Conservation (phyloP, 2,329 filamentous ascomycete species). For the Didymella keratinophila region DNA sequence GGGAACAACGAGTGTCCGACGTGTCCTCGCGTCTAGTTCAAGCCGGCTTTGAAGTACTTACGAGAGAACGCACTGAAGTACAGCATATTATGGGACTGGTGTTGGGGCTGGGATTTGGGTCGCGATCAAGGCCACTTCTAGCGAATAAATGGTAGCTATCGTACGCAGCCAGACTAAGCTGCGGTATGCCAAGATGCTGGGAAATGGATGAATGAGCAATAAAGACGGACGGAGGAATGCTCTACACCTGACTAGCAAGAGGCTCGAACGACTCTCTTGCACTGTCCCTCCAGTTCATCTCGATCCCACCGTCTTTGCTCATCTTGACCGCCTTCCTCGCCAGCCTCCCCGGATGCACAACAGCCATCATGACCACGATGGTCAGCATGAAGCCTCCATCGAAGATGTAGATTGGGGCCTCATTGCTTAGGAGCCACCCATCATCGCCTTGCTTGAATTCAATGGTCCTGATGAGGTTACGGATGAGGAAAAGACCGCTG, state of each 20-base stretch:
- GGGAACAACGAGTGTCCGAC: background rate
- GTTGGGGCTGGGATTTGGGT: background rate
- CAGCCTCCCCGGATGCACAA: background rate
- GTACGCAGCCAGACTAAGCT: too few species aligned
- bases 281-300: conserved; percentile 7
- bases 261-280: conserved; percentile 2
- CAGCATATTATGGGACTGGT: background rate
- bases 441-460: background rate
- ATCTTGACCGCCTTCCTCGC: background rate
- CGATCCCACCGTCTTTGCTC: background rate
- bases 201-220: too few species aligned
- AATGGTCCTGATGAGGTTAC: background rate
- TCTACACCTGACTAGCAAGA: background rate
- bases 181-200: background rate
- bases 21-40: background rate
- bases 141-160: background rate
- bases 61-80: background rate
- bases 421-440: background rate
- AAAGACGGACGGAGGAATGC: too few species aligned
- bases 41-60: background rate
- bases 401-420: background rate
- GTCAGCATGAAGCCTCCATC: background rate
- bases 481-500: background rate
- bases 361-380: background rate
- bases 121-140: background rate